phyloP scores from a whole-genome alignment of 176 grass and related monocot genomes.

The Paspalum notatum region DNA sequence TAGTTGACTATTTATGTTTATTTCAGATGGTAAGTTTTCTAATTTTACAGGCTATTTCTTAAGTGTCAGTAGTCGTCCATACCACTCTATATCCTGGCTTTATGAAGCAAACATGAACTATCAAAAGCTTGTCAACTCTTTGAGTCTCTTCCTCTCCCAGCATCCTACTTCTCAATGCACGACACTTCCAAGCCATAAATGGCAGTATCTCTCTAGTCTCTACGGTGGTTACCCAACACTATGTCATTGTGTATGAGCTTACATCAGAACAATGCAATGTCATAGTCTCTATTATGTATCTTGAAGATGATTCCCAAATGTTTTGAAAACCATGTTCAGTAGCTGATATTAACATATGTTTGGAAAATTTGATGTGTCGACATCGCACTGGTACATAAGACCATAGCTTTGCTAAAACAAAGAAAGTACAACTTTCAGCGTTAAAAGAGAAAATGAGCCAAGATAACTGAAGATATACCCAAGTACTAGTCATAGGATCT shows the following conservation, averaged over 20 bases:
- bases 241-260: background rate
- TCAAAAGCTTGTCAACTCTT: background rate
- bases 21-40: background rate
- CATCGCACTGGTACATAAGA: conserved; percentile 2
- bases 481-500: conserved; percentile 17
- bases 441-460: background rate
- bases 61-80: background rate
- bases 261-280: background rate
- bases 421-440: background rate
- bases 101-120: background rate
- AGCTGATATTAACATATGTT: background rate
- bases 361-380: background rate
- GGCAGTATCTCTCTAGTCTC: background rate
- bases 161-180: background rate
- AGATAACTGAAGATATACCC: conserved; percentile 27
- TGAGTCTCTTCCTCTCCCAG: background rate
- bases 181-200: background rate
- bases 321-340: conserved; percentile 26
- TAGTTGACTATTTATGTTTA: background rate
- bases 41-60: background rate
- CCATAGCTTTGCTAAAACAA: background rate
- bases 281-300: background rate
- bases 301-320: background rate
- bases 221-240: background rate
- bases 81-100: background rate